Percentiles rank a stretch among this genome's conserved stretches.
phyloP scores from a whole-genome alignment of 768 basidiomycete genomes.

The Podaxis pistillaris region DNA sequence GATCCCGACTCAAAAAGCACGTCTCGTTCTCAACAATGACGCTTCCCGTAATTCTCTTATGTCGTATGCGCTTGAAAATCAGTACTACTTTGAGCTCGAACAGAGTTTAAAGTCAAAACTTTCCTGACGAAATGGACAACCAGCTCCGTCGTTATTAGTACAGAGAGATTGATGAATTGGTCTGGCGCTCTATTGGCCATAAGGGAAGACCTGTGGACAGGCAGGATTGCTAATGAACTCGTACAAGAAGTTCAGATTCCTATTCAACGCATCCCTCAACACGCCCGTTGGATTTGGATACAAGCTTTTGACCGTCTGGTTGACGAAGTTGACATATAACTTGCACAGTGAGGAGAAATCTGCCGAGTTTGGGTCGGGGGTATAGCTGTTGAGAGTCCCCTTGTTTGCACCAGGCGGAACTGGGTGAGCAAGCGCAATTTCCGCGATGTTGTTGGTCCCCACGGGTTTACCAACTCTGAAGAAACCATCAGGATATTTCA shows the following conservation, averaged over 20 bases:
- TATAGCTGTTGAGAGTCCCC: conserved; percentile 1
- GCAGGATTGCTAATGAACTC: not conserved
- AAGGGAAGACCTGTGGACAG: conserved; percentile 10
- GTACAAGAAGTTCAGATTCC: conserved; percentile 3
- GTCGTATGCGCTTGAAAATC: no score
- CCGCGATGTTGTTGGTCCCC: not conserved
- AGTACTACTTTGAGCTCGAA: not conserved
- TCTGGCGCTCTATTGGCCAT: not conserved
- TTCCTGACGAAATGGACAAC: not conserved
- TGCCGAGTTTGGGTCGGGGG: not conserved
- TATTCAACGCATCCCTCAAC: not conserved
- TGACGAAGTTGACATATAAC: conserved; percentile 1
- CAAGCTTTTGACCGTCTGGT: not conserved
- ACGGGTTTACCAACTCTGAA: not conserved
- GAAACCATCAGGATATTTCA: conserved; percentile 6
- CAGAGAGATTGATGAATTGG: not conserved
- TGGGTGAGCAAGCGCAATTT: conserved; percentile 3
- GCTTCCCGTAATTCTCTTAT: no score
- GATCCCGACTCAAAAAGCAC: no score
- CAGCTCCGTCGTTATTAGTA: not conserved
- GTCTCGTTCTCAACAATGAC: no score
- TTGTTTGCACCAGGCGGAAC: conserved; percentile 2
- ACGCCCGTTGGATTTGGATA: conserved; percentile 10
- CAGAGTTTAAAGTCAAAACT: not conserved
- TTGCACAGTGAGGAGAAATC: not conserved